Conservation (phyloP, 1,284 basidiomycete species). For the Ceratorhiza oryzae-sativae region DNA sequence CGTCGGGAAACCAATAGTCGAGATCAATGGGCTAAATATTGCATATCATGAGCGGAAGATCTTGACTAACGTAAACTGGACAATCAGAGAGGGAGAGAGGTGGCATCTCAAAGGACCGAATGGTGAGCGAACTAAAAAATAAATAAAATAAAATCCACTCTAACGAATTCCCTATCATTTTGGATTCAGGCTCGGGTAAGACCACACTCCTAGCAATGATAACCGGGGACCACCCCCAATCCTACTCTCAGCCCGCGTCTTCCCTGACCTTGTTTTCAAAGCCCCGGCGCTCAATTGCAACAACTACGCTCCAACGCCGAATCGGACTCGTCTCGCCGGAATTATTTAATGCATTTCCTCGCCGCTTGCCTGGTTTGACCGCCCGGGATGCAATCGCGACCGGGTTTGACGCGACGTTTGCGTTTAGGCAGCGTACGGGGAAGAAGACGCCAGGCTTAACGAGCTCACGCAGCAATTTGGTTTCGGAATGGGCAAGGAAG, state of each 20-base stretch:
- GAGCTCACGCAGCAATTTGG: constrained; percentile 70
- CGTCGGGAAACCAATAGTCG: constrained; percentile 58
- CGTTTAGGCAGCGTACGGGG: constrained; percentile 58
- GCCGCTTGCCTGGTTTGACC: constrained; percentile 64
- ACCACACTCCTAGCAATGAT: constrained; percentile 92
- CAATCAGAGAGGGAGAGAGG: constrained; percentile 75
- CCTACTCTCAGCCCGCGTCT: constrained; percentile 70
- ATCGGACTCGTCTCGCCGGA: constrained; percentile 91
- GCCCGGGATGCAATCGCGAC: constrained; percentile 83
- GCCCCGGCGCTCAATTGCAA: constrained; percentile 68
- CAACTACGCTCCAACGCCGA: constrained; percentile 60
- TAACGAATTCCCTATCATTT: not conserved
- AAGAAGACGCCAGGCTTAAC: constrained; percentile 53
- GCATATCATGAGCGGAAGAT: constrained; percentile 72
- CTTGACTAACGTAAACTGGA: constrained; percentile 80
- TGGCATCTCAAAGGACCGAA: constrained; percentile 91
- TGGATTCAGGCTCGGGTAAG: constrained; percentile 81
- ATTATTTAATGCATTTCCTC: constrained; percentile 88
- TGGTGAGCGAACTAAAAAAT: constrained; percentile 57
- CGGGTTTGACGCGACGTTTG: constrained; percentile 83
- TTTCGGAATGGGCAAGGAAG: constrained; percentile 45
- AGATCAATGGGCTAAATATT: constrained; percentile 73
- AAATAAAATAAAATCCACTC: not conserved
- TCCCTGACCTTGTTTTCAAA: constrained; percentile 74
- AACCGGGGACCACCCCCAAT: constrained; percentile 94